Base-by-base conservation (phyloP, 352 stramenopile genomes). In the Globisporangium spiculum region DNA sequence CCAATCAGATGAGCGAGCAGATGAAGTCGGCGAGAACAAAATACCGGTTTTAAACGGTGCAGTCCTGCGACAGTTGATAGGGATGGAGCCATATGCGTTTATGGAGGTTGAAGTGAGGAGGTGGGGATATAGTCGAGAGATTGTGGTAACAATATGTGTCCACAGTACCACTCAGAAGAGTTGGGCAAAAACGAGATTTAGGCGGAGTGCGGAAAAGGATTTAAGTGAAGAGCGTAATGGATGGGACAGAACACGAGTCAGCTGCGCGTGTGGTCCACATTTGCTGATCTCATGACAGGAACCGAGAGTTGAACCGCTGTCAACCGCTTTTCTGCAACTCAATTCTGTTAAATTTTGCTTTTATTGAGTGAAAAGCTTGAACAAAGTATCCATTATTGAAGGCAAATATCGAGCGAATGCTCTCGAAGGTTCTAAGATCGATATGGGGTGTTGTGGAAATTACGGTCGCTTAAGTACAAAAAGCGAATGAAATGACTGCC, bases 81-180 rank as follows among this genome's bases (percentile, higher is more conserved):
- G 64, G 54, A 50, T 70, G 65, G 27, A 70, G 65, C 65, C 65
- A 70, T 70, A 70, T 67, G 30, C 46, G 34, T 26, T 68, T 54
- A 16, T 38, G 36, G 32, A 63, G 63, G 53, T 70, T 52, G 46
- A 60, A 66, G 61, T 48, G 61, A 32, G 48, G 34, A 62, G 2
- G 6, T 22, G 16, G 41, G 41, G 18, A 50, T 50, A n/a, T 22
- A 50, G 16, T 22, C 41, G 18, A n/a, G 41, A n/a, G 5, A 6
- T 9, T 50, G 8, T 16, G 2, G 41, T 50, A 50, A 6, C 12
- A 36, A 10, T 10, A 32, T 32, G 27, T 32, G 27, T 32, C 27
- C 27, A 32, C 27, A 32, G 27, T 30, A 30, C 27, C 27, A 30
- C 27, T 30, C 27, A 38, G 32, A 38, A 38, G 9, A 38, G 34